A percentile compares a stretch with the other conserved stretches of the same genome.
Evolutionary conservation across 2,329 filamentous ascomycete genomes (phyloP).

Genomic region (Zelopaecilomyces penicillatus): DNA sequence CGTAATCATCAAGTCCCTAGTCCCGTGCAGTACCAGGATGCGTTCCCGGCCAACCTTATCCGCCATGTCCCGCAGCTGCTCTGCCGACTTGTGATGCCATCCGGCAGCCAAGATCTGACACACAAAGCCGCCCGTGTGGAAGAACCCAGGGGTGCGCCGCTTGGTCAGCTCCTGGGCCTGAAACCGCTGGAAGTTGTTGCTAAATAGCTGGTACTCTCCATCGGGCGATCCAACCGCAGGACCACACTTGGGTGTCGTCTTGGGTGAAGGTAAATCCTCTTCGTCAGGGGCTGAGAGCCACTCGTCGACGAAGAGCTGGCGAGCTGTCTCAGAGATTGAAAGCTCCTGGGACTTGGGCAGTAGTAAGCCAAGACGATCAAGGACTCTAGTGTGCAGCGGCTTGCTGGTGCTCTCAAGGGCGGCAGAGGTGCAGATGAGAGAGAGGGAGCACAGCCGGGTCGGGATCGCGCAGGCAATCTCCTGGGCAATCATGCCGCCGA

Average conservation of each 20-base stretch:
- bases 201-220: constrained; percentile 47
- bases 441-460: constrained; percentile 44
- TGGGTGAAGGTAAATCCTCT: constrained; percentile 38
- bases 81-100: constrained; percentile 66
- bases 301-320: constrained; percentile 54
- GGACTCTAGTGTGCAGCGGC: constrained; percentile 56
- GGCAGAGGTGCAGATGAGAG: constrained; percentile 54
- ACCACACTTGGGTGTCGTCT: constrained; percentile 31
- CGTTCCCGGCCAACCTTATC: constrained; percentile 62
- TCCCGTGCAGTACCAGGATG: constrained; percentile 73
- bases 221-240: constrained; percentile 19
- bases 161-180: constrained; percentile 73
- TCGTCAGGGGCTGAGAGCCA: constrained; percentile 57
- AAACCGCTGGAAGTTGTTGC: constrained; percentile 73
- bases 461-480: constrained; percentile 57
- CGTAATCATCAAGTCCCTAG: constrained; percentile 68
- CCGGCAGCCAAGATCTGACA: constrained; percentile 71
- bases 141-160: constrained; percentile 49
- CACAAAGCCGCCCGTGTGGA: constrained; percentile 60
- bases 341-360: constrained; percentile 63
- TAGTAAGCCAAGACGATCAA: constrained; percentile 46
- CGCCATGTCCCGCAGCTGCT: constrained; percentile 56
- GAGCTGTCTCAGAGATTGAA: constrained; percentile 55
- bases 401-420: constrained; percentile 44
- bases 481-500: constrained; percentile 90